phyloP scores from a whole-genome alignment of 2,329 filamentous ascomycete species.

The Colletotrichum musae region DNA sequence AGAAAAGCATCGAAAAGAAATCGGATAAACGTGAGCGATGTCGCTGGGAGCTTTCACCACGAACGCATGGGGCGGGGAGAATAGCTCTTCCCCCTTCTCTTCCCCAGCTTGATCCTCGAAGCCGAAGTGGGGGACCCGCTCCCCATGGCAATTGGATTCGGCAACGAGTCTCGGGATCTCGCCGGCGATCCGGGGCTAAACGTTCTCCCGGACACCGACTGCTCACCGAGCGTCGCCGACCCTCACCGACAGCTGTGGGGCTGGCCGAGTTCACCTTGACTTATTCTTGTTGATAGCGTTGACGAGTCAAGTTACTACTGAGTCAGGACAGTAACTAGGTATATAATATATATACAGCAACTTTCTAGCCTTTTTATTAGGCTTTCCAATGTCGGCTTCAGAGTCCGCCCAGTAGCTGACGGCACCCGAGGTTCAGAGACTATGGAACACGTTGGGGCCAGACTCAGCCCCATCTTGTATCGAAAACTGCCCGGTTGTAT shows the following conservation, averaged over 20 bases:
- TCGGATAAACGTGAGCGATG: slow-evolving; percentile 33
- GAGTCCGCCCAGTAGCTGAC: no score
- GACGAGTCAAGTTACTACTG: no score
- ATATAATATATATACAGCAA: no score
- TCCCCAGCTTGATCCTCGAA: slow-evolving; percentile 36
- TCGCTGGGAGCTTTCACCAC: slow-evolving; percentile 30
- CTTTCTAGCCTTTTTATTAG: no score
- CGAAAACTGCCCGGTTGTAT: no score
- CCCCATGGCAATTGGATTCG: slow-evolving; percentile 40
- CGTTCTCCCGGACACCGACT: slow-evolving; percentile 5
- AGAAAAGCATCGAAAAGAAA: slow-evolving; percentile 22
- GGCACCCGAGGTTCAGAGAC: no score
- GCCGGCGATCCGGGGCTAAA: slow-evolving; percentile 31
- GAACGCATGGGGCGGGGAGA: slow-evolving; percentile 33
- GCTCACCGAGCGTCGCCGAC: slow-evolving; percentile 7
- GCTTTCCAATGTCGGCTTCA: no score
- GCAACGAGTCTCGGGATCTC: slow-evolving; percentile 21
- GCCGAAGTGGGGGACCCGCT: slow-evolving; percentile 36
- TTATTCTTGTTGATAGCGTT: background rate
- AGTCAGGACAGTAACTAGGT: no score
- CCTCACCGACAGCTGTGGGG: background rate
- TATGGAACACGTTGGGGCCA: no score
- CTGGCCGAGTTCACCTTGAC: background rate
- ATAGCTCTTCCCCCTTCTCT: slow-evolving; percentile 37
- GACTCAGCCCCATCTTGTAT: no score